Evolutionary conservation across 1,284 basidiomycete species (phyloP).

Genomic region (Apiotrichum gracile): DNA sequence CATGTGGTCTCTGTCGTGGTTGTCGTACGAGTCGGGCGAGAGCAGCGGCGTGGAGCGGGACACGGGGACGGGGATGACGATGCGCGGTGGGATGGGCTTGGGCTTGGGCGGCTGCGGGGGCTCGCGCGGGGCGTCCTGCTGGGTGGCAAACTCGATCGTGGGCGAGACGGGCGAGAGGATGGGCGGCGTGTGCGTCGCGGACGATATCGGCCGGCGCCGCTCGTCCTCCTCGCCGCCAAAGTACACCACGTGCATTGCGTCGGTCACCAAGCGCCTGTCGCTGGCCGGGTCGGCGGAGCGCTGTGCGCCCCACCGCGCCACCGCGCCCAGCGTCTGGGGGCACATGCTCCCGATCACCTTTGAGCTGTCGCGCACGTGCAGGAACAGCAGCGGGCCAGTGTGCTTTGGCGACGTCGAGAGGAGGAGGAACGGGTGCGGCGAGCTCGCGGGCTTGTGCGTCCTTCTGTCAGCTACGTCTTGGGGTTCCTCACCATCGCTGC

Average conservation of each 20-base stretch:
- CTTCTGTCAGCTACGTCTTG: background rate
- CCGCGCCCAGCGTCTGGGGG: background rate
- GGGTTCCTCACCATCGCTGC: background rate
- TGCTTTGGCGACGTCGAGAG: background rate
- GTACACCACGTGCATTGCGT: no score
- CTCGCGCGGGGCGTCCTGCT: no score
- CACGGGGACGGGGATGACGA: background rate
- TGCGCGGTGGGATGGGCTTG: no score
- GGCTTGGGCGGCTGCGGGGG: no score
- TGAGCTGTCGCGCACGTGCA: background rate
- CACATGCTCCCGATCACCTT: background rate
- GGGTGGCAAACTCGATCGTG: no score
- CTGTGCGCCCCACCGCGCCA: no score
- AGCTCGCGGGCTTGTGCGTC: background rate
- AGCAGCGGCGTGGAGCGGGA: background rate
- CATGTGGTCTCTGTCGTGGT: background rate
- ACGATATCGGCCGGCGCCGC: no score
- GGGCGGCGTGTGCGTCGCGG: no score
- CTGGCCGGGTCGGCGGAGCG: no score
- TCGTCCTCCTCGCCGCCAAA: no score
- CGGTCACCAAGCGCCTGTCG: no score
- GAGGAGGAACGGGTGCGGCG: background rate
- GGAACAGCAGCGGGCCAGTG: background rate
- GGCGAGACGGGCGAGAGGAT: no score
- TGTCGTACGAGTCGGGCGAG: background rate